These are phyloP conservation scores for Nannochloris sp. DNA, from an alignment of 139 green algal species.

Conservation along the genomic window DNA sequence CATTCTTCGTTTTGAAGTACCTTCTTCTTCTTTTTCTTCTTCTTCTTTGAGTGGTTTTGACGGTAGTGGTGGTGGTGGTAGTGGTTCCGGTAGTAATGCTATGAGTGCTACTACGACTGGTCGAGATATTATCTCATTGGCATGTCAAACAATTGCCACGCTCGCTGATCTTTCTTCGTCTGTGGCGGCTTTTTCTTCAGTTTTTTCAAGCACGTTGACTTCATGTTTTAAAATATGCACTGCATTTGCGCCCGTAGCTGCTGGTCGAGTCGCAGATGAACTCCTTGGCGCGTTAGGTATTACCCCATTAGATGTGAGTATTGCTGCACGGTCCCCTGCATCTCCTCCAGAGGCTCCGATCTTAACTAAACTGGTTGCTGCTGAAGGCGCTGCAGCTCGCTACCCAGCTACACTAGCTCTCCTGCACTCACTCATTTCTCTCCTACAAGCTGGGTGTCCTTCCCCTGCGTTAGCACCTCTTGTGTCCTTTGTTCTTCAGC, in stretches of 20 bases:
- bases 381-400: conserved; percentile 24
- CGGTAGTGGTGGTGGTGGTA: too few species aligned
- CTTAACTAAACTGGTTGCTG: conserved; percentile 1
- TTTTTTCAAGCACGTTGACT: conserved; percentile 7
- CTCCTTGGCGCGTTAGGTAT: conserved; percentile 18
- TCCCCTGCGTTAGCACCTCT: conserved; percentile 18
- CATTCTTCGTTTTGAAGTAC: neutral
- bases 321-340: neutral
- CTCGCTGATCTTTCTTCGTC: conserved; percentile 4
- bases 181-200: too few species aligned
- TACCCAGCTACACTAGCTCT: conserved; percentile 40
- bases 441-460: conserved; percentile 21
- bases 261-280: conserved; percentile 25
- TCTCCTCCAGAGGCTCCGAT: neutral
- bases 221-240: conserved; percentile 19
- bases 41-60: too few species aligned
- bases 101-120: conserved; percentile 1
- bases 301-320: conserved; percentile 2
- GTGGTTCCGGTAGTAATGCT: too few species aligned
- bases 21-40: too few species aligned
- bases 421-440: conserved; percentile 26
- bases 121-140: conserved; percentile 24
- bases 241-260: conserved; percentile 8
- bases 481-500: conserved; percentile 26
- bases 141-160: conserved; percentile 5